Base-by-base conservation (phyloP, 2,329 filamentous ascomycete genomes). In the Apiospora malaysiana region DNA sequence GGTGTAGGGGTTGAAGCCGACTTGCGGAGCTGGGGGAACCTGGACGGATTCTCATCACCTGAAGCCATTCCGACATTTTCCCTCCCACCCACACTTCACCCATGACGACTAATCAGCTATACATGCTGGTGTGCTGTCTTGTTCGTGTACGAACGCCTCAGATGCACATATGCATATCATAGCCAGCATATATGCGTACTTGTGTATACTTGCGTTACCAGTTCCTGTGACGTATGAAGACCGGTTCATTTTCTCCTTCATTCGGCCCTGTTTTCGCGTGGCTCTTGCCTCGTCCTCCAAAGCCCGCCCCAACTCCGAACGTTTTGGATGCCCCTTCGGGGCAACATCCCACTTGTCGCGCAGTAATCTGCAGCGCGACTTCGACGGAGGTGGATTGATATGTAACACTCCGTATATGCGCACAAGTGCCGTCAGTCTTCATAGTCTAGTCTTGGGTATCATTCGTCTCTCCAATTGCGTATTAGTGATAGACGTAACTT, bases 281-380 rank as follows among this genome's bases (percentile, higher is more conserved):
- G 12, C 40, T n/a, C 56, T 32, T 40, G 32, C 56, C 56, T 59
- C 56, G 27, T 63, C n/a, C 42, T 27, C 51, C 14, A 40, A 37
- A 40, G 56, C 56, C 56, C 56, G 56, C 56, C 32, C 56, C 56
- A 63, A 63, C 56, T 63, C 32, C 56, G 56, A 63, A 63, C 56
- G 27, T 21, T 40, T 40, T 4, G n/a, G 32, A 40, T 63, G 8
- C 56, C 27, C 21, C 56, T n/a, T 63, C 32, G 4, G 56, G 56
- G 27, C 27, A 63, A 9, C 21, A 18, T 37, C 18, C 56, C 32
- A 32, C 32, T 5, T 32, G 27, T 16, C 18, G 37, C 56, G 32
- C 32, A 32, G 37, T 40, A 63, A 40, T 40, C 56, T 63, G 56
- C 56, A 63, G 40, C 56, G 56, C 37, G 27, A 63, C 32, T 18